phyloP scores from a whole-genome alignment of 73 alveolate genomes.

The Durusdinium trenchii region DNA sequence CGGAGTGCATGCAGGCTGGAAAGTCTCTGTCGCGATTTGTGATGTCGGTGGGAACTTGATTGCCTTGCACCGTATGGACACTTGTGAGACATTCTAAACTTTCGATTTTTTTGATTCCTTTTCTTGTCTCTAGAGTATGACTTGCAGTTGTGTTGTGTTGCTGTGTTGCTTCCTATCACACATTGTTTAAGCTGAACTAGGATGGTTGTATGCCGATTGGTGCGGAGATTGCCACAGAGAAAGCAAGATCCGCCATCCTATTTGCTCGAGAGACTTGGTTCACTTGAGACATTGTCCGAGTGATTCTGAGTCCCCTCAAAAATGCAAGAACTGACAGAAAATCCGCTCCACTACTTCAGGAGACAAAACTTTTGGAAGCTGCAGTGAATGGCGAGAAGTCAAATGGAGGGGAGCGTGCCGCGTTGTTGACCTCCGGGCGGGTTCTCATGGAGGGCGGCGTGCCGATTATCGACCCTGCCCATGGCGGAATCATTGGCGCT shows the following conservation, averaged over 20 bases:
- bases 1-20: constrained; percentile 36
- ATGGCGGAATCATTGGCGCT: constrained; percentile 81
- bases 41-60: constrained; percentile 93
- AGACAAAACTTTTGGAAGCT: constrained; percentile 78
- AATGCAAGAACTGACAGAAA: not conserved
- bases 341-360: not conserved
- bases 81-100: not conserved
- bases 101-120: not conserved
- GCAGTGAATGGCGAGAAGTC: constrained; percentile 92
- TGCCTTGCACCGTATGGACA: constrained; percentile 92
- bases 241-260: constrained; percentile 84
- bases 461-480: constrained; percentile 91
- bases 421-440: constrained; percentile 87
- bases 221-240: constrained; percentile 89
- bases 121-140: not conserved
- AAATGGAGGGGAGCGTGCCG: constrained; percentile 84
- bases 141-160: too few relatives aligned
- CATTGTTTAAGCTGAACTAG: too few relatives aligned
- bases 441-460: constrained; percentile 90
- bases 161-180: too few relatives aligned
- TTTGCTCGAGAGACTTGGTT: constrained; percentile 57
- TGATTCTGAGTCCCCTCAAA: not conserved
- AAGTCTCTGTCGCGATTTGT: constrained; percentile 86
- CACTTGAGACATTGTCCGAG: not conserved
- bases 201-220: constrained; percentile 90